Conservation (phyloP, 2,329 filamentous ascomycete species). For the Lasiodiplodia citricola region DNA sequence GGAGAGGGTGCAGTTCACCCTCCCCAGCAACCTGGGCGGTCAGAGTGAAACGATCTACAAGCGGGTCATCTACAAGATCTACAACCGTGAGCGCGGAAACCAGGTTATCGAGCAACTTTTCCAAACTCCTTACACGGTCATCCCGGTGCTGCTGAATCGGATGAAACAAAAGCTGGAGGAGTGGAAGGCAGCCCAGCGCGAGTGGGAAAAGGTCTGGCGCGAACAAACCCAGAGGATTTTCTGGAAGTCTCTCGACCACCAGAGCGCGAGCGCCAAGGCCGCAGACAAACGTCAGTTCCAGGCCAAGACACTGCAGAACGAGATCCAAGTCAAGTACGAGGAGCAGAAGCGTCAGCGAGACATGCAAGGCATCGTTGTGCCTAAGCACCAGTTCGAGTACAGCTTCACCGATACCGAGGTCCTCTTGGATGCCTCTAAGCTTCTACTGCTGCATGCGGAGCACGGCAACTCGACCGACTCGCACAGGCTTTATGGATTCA, state of each 20-base stretch:
- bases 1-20: constrained; percentile 75
- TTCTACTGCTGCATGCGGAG: constrained; percentile 53
- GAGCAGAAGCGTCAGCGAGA: constrained; percentile 79
- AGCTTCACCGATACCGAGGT: constrained; percentile 66
- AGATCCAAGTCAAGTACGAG: constrained; percentile 91
- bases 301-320: constrained; percentile 85
- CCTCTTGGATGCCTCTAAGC: constrained; percentile 55
- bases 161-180: constrained; percentile 97
- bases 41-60: constrained; percentile 97
- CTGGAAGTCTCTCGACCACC: constrained; percentile 94
- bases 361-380: constrained; percentile 62
- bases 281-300: constrained; percentile 91
- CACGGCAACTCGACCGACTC: constrained; percentile 50
- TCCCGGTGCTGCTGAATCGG: constrained; percentile 85
- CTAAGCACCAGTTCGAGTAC: constrained; percentile 76
- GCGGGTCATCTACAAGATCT: constrained; percentile 96
- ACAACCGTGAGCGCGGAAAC: constrained; percentile 80
- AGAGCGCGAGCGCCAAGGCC: constrained; percentile 87
- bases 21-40: constrained; percentile 84
- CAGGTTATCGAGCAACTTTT: constrained; percentile 90
- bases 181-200: constrained; percentile 94
- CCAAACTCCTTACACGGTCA: constrained; percentile 78
- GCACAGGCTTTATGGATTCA: constrained; percentile 51
- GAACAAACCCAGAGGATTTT: constrained; percentile 94
- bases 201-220: constrained; percentile 99